Evolutionary conservation across 179 eudicot species (phyloP).

Genomic region (Gypsophila paniculata): DNA sequence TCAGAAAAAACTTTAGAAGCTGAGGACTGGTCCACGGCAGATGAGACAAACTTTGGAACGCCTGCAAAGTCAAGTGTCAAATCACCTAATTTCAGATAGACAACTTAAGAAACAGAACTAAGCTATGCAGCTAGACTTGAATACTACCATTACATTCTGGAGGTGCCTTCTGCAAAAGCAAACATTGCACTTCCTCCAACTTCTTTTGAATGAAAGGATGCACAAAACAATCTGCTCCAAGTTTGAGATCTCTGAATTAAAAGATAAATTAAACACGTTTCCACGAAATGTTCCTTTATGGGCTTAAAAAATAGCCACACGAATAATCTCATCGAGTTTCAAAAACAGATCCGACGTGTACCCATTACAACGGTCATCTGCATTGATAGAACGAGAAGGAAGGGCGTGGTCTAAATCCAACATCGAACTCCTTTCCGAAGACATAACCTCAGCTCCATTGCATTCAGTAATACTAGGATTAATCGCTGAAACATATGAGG

Average conservation of each 20-base stretch:
- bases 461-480: conserved; percentile 28
- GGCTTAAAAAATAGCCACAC: background rate
- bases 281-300: background rate
- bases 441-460: conserved; percentile 33
- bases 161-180: conserved; percentile 17
- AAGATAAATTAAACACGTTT: conserved; percentile 9
- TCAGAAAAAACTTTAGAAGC: conserved; percentile 19
- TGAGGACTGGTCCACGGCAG: conserved; percentile 36
- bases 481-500: conserved; percentile 18
- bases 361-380: conserved; percentile 24
- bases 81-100: conserved; percentile 12
- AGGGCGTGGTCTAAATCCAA: conserved; percentile 34
- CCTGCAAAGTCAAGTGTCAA: conserved; percentile 39
- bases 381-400: conserved; percentile 31
- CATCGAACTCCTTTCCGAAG: conserved; percentile 29
- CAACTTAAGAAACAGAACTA: conserved; percentile 10
- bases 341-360: conserved; percentile 17
- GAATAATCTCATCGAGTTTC: background rate
- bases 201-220: conserved; percentile 56
- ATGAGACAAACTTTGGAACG: conserved; percentile 29
- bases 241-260: conserved; percentile 46
- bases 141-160: conserved; percentile 42
- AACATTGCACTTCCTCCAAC: conserved; percentile 41
- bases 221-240: conserved; percentile 40
- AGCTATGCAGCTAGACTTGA: background rate